phyloP scores from a whole-genome alignment of 768 basidiomycete species.

The Tephrocybe sp. region DNA sequence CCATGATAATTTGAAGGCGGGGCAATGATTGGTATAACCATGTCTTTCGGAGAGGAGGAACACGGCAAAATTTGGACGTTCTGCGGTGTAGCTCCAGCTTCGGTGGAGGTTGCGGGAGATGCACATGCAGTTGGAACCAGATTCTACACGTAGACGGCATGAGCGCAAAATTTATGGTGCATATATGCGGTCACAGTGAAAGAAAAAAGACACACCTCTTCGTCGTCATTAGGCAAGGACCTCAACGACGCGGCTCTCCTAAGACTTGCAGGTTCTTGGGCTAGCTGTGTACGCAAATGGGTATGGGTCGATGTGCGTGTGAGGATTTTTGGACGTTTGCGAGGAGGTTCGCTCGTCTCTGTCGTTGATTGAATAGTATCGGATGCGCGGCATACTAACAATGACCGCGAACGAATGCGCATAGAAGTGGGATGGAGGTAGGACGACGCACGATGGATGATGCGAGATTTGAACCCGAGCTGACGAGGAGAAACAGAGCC shows the following conservation, averaged over 20 bases:
- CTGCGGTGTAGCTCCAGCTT: too few relatives aligned
- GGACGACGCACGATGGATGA: slow-evolving; percentile 5
- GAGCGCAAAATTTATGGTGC: not conserved
- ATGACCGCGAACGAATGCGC: too few relatives aligned
- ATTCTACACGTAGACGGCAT: not conserved
- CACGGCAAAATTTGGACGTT: too few relatives aligned
- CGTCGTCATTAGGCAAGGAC: slow-evolving; percentile 19
- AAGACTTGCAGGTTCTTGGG: slow-evolving; percentile 36
- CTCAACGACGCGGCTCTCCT: slow-evolving; percentile 38
- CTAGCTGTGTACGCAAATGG: slow-evolving; percentile 13
- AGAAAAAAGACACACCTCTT: not conserved
- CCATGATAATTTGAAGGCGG: too few relatives aligned
- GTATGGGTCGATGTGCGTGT: slow-evolving; percentile 5
- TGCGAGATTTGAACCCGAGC: not conserved
- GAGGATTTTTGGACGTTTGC: slow-evolving; percentile 7
- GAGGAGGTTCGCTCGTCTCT: not conserved
- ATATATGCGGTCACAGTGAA: not conserved
- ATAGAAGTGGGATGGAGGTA: not conserved
- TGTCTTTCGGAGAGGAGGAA: not conserved
- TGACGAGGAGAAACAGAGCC: not conserved
- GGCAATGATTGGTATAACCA: slow-evolving; percentile 1
- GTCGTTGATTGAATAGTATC: too few relatives aligned
- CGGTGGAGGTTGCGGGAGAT: too few relatives aligned
- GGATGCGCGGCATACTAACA: too few relatives aligned
- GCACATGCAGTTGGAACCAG: too few relatives aligned